Evolutionary conservation across 148 eudicot genomes (phyloP), one percentile per base, ranked within the genome.

Genomic region (Camellia japonica): DNA sequence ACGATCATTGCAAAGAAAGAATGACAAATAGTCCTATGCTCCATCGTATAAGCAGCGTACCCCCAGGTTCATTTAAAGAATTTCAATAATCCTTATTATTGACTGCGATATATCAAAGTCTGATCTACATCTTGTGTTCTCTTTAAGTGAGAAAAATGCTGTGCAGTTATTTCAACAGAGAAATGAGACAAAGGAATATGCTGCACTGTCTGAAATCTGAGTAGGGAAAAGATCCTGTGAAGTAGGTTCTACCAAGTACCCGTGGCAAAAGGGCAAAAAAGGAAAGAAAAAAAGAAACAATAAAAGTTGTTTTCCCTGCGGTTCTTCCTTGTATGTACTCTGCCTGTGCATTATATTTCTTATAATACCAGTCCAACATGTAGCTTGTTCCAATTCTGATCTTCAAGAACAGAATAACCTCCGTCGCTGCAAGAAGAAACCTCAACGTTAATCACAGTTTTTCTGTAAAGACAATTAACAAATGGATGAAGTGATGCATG

Each of bases 371-470:
- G 54, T 23, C 51, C 16, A 30, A 54, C 20, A 68, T 30, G 59
- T 68, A 30, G 16, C 42, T 59, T 68, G 38, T n/a, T 60, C 7
- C 59, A 20, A 66, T 30, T 59, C 74, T 14, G 49, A 74, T 69
- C 64, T 79, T 42, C 59, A 44, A 49, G 42, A 78, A 72, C 91
- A 87, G 69, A 82, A 78, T 11, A 84, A 68, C 83, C 88, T 79
- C 81, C 86, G 86, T 46, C 68, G 83, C 91, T 89, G 91, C 86
- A 86, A 69, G 16, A 44, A 72, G 16, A 74, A 55, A 77, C 16
- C 19, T 65, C 56, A 62, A 18, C 38, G 75, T 51, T 49, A 30
- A 20, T 46, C 67, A 83, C 11, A 6, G 42, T 16, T 62, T 43
- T 7, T 64, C 63, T 66, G 7, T 15, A 19, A 71, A 52, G 42